Conservation (phyloP, 805 yeast genomes). For the Ogataea siamensis region DNA sequence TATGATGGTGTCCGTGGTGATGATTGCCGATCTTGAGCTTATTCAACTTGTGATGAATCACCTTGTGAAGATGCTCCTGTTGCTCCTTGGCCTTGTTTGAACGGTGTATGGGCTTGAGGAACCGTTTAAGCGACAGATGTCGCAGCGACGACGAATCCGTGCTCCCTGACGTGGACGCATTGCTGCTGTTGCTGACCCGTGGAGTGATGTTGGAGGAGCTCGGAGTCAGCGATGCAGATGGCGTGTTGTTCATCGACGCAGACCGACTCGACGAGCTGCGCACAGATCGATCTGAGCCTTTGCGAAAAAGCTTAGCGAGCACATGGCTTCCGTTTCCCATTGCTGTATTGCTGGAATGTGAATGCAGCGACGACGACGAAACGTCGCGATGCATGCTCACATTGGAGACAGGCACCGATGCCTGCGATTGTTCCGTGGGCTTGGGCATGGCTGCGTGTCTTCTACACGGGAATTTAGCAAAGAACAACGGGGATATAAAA, state of each 20-base stretch:
- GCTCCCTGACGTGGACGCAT: conserved; percentile 18
- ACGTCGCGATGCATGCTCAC: conserved; percentile 10
- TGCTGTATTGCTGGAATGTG: conserved; percentile 12
- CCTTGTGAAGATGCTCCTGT: conserved; percentile 21
- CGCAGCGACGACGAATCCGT: conserved; percentile 14
- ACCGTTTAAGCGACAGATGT: conserved; percentile 40
- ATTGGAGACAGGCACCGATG: background rate
- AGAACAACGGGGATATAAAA: conserved; percentile 1
- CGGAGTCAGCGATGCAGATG: conserved; percentile 14
- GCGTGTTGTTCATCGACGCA: conserved; percentile 5
- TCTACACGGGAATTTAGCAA: background rate
- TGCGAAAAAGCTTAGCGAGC: conserved; percentile 17
- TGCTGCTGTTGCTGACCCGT: conserved; percentile 18
- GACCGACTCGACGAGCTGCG: conserved; percentile 5
- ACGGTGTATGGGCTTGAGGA: conserved; percentile 36
- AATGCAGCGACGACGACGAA: conserved; percentile 18
- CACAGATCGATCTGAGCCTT: conserved; percentile 14
- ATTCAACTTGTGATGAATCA: conserved; percentile 18
- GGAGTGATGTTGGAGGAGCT: conserved; percentile 19
- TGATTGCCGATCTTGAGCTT: conserved; percentile 18
- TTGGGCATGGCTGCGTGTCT: conserved; percentile 1
- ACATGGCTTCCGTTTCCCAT: conserved; percentile 16
- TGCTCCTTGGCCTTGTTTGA: conserved; percentile 17
- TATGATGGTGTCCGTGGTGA: conserved; percentile 7
- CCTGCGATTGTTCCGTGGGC: conserved; percentile 2